A percentile compares a stretch with the other conserved stretches of the same genome.
Conservation (phyloP, 2,329 filamentous ascomycete genomes). For the Balansia obtecta region DNA sequence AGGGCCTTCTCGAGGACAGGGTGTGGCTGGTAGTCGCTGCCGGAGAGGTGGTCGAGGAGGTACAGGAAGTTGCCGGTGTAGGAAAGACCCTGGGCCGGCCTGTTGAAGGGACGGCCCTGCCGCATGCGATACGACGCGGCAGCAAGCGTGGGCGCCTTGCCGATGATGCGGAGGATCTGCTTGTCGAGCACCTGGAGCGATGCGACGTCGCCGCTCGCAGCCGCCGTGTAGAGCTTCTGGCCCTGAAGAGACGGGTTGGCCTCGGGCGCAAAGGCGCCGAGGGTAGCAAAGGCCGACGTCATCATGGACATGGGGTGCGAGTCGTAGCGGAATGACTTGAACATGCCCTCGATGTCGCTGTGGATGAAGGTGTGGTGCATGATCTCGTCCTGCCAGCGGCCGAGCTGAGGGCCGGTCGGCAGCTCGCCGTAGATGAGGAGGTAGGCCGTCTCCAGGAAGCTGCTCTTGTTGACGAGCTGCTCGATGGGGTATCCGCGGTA, state of each 20-base stretch:
- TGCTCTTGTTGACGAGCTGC: conserved; percentile 34
- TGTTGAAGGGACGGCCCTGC: conserved; percentile 37
- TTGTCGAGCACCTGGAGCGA: conserved; percentile 34
- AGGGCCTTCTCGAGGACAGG: conserved; percentile 36
- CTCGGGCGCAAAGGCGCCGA: conserved; percentile 36
- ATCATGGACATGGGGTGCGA: conserved; percentile 41
- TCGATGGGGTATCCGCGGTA: conserved; percentile 41
- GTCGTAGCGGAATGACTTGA: conserved; percentile 38
- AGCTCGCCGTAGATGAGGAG: conserved; percentile 40
- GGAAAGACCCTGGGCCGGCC: conserved; percentile 31
- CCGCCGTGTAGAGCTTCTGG: conserved; percentile 36
- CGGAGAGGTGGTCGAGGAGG: conserved; percentile 38
- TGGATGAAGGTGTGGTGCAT: conserved; percentile 39
- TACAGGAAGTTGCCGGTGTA: conserved; percentile 44
- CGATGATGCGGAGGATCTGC: conserved; percentile 39
- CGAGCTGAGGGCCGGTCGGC: conserved; percentile 28
- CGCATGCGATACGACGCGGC: conserved; percentile 40
- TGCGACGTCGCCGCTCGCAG: conserved; percentile 26
- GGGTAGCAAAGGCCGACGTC: conserved; percentile 34
- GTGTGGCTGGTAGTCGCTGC: conserved; percentile 33
- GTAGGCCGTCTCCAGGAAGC: conserved; percentile 36
- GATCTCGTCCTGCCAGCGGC: conserved; percentile 32
- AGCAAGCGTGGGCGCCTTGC: conserved; percentile 37
- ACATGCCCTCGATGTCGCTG: conserved; percentile 36
- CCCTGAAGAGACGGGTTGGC: conserved; percentile 37